A percentile compares a stretch with the other conserved stretches of the same genome.
Conservation (phyloP, 176 grass and related monocot genomes). For the Rhipidocladum racemiflorum region DNA sequence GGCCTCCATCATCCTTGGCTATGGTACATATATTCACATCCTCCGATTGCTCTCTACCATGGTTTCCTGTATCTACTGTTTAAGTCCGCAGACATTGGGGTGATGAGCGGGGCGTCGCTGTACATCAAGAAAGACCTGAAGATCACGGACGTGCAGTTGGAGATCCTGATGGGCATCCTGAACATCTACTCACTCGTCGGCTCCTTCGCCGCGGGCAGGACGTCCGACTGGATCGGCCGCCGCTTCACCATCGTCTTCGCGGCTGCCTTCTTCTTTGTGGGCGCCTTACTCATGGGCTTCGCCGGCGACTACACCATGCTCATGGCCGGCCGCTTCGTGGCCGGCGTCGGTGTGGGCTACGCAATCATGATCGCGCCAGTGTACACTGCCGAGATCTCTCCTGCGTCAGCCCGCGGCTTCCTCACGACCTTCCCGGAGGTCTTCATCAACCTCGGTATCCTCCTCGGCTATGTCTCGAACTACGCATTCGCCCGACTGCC, state of each 20-base stretch:
- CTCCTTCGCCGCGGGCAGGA: slow-evolving; percentile 70
- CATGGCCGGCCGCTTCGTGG: slow-evolving; percentile 76
- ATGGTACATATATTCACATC: slow-evolving; percentile 32
- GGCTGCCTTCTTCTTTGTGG: slow-evolving; percentile 69
- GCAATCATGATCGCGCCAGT: slow-evolving; percentile 84
- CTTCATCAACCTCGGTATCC: slow-evolving; percentile 87
- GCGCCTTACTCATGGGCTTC: slow-evolving; percentile 75
- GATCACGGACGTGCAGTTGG: slow-evolving; percentile 42
- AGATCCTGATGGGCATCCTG: slow-evolving; percentile 73
- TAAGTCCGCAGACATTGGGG: slow-evolving; percentile 58
- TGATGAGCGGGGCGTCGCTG: slow-evolving; percentile 77
- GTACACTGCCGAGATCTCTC: slow-evolving; percentile 80
- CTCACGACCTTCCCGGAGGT: slow-evolving; percentile 87
- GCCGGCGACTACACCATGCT: slow-evolving; percentile 68
- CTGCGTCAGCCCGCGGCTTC: slow-evolving; percentile 63
- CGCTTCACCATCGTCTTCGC: slow-evolving; percentile 76
- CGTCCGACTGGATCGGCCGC: slow-evolving; percentile 79
- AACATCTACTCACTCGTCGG: slow-evolving; percentile 77
- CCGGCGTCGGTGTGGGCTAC: slow-evolving; percentile 75
- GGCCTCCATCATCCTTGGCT: slow-evolving; percentile 84
- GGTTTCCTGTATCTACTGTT: not conserved
- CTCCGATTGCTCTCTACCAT: not conserved
- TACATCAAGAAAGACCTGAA: slow-evolving; percentile 61
- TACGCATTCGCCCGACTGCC: slow-evolving; percentile 52
- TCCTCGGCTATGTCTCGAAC: slow-evolving; percentile 83